Base-by-base conservation (phyloP, 352 stramenopile species). In the Phytophthora multivora region DNA sequence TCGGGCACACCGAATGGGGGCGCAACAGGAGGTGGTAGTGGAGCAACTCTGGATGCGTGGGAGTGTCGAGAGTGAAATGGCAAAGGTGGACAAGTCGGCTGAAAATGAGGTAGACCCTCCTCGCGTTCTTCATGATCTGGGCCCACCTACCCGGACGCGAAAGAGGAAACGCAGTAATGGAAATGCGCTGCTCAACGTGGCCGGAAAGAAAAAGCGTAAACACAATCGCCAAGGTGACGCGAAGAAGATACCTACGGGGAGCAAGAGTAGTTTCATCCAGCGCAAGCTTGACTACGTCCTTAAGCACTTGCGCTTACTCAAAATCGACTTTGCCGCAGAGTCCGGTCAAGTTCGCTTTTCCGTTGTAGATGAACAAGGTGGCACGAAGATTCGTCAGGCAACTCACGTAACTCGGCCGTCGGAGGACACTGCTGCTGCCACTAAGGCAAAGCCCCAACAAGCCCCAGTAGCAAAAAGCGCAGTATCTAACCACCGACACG, bases 1-100 rank as follows among this genome's bases (percentile, higher is more conserved):
- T 39, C 80, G 96, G 31, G 96, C 97, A 0, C 97, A 98, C 76
- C 81, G 97, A 47, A 98, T 99, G 86, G 97, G 97, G 23, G 88
- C 95, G 3, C 91, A 65, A 5, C 86, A 93, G 10, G 74, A 84
- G 6, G 83, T 99, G 6, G 63, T 91, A 6, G 94, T 99, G 7
- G 95, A 98, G 69, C 80, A 96, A 39, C 69, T 97, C 4, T 73
- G 91, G 42, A 91, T 94, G 83, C 70, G 85, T 13, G 80, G 74
- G 9, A 90, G 83, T 10, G 74, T 96, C 31, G 89, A 97, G 51
- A 75, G 76, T 31, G 49, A 89, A 18, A 84, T 95, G 65, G 61
- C 71, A 26, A 65, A 86, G 4, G 72, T 83, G 52, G 67, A 75
- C 43, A 59, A 82, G 31, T 30, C 61, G 30, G 59, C 39, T 36